Evolutionary conservation across 768 basidiomycete species (phyloP), one percentile per base, ranked within the genome.

Genomic region (Boletus sp.): DNA sequence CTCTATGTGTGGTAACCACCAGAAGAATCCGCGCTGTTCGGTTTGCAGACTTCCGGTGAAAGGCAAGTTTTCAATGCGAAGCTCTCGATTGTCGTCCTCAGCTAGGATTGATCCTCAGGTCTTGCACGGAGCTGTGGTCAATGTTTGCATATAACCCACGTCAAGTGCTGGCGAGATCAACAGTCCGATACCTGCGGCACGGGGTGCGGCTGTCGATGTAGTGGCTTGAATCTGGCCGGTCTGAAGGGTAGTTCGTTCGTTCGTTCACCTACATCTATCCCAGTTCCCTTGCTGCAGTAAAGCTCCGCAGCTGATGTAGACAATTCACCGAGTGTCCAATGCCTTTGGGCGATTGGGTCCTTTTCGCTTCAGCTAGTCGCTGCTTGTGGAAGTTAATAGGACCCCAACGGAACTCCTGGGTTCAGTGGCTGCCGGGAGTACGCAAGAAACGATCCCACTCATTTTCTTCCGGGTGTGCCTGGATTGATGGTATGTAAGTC

Each of bases 41-140:
- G 78, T 92, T 17, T 92, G 90, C 66, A 79, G 88, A 45, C 78
- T 92, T 30, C 85, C 88, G 7, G 83, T 87, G 53, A 87, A 83
- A 78, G 88, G 90, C 83, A 57, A 10, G 76, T 66, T 1, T 6
- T 34, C 29, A 3, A 19, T 4, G 1, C 3, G 3, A 49, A 48
- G 2, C 23, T 30, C n/a, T 34, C 48, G 39, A n/a, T 15, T 1
- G 19, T 42, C 27, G 32, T 25, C 5, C 38, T 42, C 25, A 6
- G 44, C 51, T 42, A 25, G 19, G 14, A 19, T 42, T 15, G 13
- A 19, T 44, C 14, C 21, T 7, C 47, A 88, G 87, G 86, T 25
- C 75, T 88, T 13, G 83, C 84, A 7, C 74, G 77, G 47, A 83
- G 76, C 41, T 89, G 87, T 62, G 63, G 82, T 39, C 74, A 73